Conservation (phyloP, 2,329 filamentous ascomycete species). For the Colletotrichum musicola region DNA sequence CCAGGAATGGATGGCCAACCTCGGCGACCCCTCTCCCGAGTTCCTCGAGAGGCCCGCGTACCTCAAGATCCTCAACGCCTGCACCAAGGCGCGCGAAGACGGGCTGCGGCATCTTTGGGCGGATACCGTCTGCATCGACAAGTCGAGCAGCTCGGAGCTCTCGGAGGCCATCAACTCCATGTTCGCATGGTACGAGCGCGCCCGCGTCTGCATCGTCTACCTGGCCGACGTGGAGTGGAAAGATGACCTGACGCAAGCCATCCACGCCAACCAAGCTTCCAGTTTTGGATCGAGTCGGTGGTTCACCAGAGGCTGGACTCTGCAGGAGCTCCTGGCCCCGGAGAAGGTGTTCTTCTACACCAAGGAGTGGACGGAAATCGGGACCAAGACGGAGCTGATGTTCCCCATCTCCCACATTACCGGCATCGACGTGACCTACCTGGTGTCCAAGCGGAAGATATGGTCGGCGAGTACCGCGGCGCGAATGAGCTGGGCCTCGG, state of each 20-base stretch:
- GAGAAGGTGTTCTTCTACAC: constrained; percentile 47
- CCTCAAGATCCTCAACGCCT: constrained; percentile 27
- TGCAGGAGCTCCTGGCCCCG: constrained; percentile 74
- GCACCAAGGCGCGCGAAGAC: constrained; percentile 20
- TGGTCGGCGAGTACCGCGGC: constrained; percentile 40
- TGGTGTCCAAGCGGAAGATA: constrained; percentile 27
- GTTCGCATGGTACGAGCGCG: constrained; percentile 49
- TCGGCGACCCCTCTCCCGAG: constrained; percentile 3
- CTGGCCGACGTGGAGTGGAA: constrained; percentile 33
- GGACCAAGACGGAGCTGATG: constrained; percentile 42
- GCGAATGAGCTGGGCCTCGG: constrained; percentile 47
- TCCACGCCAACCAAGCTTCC: constrained; percentile 2
- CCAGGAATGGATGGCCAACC: constrained; percentile 40
- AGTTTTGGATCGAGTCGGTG: constrained; percentile 42
- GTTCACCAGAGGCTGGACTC: constrained; percentile 66
- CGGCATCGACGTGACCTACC: constrained; percentile 26
- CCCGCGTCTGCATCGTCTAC: constrained; percentile 44
- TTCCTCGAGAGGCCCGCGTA: constrained; percentile 22
- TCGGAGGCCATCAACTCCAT: constrained; percentile 45
- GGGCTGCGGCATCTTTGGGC: constrained; percentile 45
- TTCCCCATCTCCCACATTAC: constrained; percentile 25
- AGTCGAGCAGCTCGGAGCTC: constrained; percentile 47
- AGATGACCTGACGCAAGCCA: neutral
- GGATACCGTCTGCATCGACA: constrained; percentile 51
- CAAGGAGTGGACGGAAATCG: constrained; percentile 44